A percentile compares a stretch with the other conserved stretches of the same genome.
These are phyloP conservation scores for Coemansia sp. DNA, from an alignment of 192 early-diverging fungal species.

Conservation along the genomic window DNA sequence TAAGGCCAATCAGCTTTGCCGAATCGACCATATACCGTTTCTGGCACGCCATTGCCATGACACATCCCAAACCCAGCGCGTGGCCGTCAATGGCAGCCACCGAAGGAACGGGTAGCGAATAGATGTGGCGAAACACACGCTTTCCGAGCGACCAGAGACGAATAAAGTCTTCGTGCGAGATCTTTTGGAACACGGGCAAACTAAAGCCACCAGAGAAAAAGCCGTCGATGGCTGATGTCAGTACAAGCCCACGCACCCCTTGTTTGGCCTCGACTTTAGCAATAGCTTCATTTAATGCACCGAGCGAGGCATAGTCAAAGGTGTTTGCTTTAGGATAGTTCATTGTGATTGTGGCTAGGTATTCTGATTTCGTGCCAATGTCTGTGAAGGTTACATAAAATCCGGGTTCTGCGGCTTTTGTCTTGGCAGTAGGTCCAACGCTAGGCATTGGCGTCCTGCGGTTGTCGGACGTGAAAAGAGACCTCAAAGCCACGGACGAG, in stretches of 20 bases:
- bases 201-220: conserved; percentile 41
- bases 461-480: background rate
- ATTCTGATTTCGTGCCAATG: conserved; percentile 12
- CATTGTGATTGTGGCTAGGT: conserved; percentile 39
- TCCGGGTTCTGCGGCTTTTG: conserved; percentile 4
- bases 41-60: conserved; percentile 39
- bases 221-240: conserved; percentile 22
- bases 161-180: conserved; percentile 16
- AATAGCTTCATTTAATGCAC: conserved; percentile 20
- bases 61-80: conserved; percentile 36
- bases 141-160: conserved; percentile 20
- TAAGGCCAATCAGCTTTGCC: conserved; percentile 29
- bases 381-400: conserved; percentile 26
- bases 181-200: conserved; percentile 17
- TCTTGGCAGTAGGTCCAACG: background rate
- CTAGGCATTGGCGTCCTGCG: background rate
- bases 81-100: conserved; percentile 40
- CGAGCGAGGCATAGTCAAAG: conserved; percentile 19
- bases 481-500: conserved; percentile 2
- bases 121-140: conserved; percentile 28
- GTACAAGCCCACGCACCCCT: conserved; percentile 27
- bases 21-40: conserved; percentile 26
- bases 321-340: conserved; percentile 29
- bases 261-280: conserved; percentile 14
- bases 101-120: conserved; percentile 33